Conservation (phyloP, 1,139 yeast species). For the Debaryomyces subglobosus region DNA sequence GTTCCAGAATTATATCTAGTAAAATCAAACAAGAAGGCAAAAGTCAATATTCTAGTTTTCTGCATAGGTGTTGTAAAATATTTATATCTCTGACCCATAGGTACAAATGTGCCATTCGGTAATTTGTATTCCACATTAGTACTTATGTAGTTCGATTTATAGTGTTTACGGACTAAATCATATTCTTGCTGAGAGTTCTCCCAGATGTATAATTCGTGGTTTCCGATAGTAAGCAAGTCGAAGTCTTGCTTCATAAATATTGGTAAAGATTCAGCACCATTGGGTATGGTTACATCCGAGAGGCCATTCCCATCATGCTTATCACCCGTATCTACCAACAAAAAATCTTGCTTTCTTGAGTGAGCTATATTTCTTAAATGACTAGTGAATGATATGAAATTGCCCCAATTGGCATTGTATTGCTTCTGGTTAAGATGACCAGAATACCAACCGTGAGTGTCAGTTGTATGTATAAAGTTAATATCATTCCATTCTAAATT, state of each 20-base stretch:
- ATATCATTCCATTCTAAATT: conserved; percentile 66
- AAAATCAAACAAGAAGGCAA: conserved; percentile 85
- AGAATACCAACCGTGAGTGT: conserved; percentile 94
- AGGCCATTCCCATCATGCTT: conserved; percentile 94
- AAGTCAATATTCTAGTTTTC: conserved; percentile 57
- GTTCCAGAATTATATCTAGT: conserved; percentile 60
- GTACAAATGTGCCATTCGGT: conserved; percentile 52
- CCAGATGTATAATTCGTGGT: conserved; percentile 85
- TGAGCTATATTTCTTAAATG: conserved; percentile 53
- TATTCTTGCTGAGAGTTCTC: conserved; percentile 69
- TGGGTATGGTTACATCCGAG: conserved; percentile 74
- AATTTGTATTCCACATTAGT: conserved; percentile 76
- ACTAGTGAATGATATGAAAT: conserved; percentile 69
- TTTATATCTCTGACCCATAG: conserved; percentile 69
- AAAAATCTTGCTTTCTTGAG: conserved; percentile 56
- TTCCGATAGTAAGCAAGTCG: conserved; percentile 85
- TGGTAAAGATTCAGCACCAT: conserved; percentile 64
- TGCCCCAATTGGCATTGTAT: conserved; percentile 93
- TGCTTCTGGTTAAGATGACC: conserved; percentile 80
- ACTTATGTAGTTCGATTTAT: conserved; percentile 67
- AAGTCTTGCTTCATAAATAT: conserved; percentile 70
- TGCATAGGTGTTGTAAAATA: conserved; percentile 66
- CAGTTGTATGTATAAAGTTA: conserved; percentile 90
- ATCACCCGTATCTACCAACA: conserved; percentile 89
- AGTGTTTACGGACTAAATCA: conserved; percentile 58